Evolutionary conservation across 768 basidiomycete species (phyloP).

Genomic region (Hemileccinum impolitum): DNA sequence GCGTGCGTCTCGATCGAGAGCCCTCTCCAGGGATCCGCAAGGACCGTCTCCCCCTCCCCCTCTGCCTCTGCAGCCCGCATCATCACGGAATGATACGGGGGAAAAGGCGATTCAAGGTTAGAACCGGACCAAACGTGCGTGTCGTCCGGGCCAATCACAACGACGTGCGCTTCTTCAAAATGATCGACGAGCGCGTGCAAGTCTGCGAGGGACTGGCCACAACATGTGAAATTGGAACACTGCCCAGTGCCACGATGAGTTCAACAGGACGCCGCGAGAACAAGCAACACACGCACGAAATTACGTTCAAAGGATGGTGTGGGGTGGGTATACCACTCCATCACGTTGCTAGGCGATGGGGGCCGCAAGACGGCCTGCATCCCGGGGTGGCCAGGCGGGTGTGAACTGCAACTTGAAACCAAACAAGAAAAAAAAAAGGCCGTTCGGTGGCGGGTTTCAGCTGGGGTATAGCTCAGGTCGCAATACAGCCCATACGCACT

Average conservation of each 20-base stretch:
- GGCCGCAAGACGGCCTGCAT: not conserved
- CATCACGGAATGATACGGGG: not conserved
- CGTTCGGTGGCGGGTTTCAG: slow-evolving; percentile 1
- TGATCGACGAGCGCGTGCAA: slow-evolving; percentile 52
- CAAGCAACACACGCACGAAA: slow-evolving; percentile 12
- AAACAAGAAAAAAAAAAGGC: too few species aligned
- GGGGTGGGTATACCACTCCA: slow-evolving; percentile 6
- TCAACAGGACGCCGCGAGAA: too few species aligned
- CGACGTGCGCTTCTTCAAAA: slow-evolving; percentile 45
- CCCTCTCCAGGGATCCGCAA: slow-evolving; percentile 2
- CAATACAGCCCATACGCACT: not conserved
- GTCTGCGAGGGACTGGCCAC: slow-evolving; percentile 42
- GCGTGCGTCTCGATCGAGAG: not conserved
- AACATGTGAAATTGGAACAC: slow-evolving; percentile 49
- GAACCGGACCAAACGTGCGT: slow-evolving; percentile 32
- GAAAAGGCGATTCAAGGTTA: slow-evolving; percentile 1
- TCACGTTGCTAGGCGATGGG: slow-evolving; percentile 11
- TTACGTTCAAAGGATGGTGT: slow-evolving; percentile 18
- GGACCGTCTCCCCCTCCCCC: not conserved
- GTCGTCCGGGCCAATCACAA: slow-evolving; percentile 28
- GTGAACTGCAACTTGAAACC: not conserved
- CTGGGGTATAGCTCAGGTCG: not conserved
- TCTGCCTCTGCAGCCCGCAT: not conserved
- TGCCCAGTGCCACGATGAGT: slow-evolving; percentile 3
- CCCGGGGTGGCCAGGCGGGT: not conserved